Evolutionary conservation across 192 early-diverging fungal species (phyloP).

Genomic region (Podila clonocystis): DNA sequence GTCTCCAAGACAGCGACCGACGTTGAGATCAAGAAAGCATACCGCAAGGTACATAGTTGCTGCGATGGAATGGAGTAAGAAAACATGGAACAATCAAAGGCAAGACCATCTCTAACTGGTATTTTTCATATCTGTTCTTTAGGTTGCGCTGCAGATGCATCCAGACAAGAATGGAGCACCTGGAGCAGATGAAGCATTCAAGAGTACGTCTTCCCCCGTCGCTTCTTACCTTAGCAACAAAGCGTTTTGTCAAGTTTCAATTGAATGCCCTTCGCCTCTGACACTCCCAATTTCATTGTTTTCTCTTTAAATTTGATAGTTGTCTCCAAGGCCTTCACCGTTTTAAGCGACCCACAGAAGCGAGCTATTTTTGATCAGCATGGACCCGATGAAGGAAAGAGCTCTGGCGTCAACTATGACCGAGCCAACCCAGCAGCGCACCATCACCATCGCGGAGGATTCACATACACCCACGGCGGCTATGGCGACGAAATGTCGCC

Average conservation of each 20-base stretch:
- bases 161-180: slow-evolving; percentile 97
- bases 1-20: slow-evolving; percentile 82
- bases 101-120: not conserved
- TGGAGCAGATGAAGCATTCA: slow-evolving; percentile 96
- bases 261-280: not conserved
- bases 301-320: slow-evolving; percentile 53
- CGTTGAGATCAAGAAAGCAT: slow-evolving; percentile 91
- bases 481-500: slow-evolving; percentile 82
- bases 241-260: no score
- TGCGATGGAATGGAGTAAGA: no score
- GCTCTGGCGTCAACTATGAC: slow-evolving; percentile 47
- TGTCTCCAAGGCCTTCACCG: slow-evolving; percentile 91
- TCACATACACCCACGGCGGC: slow-evolving; percentile 25
- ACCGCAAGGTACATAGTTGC: slow-evolving; percentile 79
- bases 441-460: slow-evolving; percentile 53
- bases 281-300: slow-evolving; percentile 1
- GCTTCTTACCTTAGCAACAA: not conserved
- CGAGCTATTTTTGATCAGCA: slow-evolving; percentile 86
- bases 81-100: no score
- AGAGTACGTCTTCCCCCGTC: slow-evolving; percentile 63
- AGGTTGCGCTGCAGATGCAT: slow-evolving; percentile 93
- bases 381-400: slow-evolving; percentile 79
- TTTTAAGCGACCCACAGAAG: slow-evolving; percentile 89
- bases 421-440: slow-evolving; percentile 33
- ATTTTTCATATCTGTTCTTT: slow-evolving; percentile 3